Percentiles rank a stretch among this genome's conserved stretches.
Conservation (phyloP, 306 rosid genomes). For the Pyrus communis region DNA sequence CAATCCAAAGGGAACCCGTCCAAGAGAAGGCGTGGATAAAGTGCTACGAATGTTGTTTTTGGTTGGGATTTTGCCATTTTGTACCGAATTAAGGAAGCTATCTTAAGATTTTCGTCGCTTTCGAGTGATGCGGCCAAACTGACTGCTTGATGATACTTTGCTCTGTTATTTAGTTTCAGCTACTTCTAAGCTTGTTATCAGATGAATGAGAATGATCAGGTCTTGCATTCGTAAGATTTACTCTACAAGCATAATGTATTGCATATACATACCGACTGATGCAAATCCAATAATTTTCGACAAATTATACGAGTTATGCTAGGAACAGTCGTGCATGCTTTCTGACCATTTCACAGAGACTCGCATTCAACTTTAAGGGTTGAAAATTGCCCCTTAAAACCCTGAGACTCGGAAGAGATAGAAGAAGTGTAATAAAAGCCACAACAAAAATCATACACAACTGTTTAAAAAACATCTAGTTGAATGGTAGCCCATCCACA, state of each 20-base stretch:
- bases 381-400: not conserved
- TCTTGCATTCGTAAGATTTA: not conserved
- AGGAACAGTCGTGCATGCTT: not conserved
- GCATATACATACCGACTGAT: too few species aligned
- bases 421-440: not conserved
- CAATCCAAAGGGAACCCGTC: conserved; percentile 20
- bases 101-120: not conserved
- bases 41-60: conserved; percentile 1
- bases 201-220: not conserved
- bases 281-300: too few species aligned
- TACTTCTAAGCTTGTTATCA: not conserved
- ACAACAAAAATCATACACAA: not conserved
- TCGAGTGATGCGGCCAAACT: not conserved
- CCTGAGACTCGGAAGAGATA: not conserved
- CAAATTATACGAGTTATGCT: not conserved
- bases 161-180: not conserved
- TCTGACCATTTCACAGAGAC: too few species aligned
- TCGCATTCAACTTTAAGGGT: too few species aligned
- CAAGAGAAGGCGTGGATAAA: conserved; percentile 43
- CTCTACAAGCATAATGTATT: too few species aligned
- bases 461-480: not conserved
- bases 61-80: not conserved
- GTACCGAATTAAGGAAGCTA: not conserved
- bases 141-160: not conserved
- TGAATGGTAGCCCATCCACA: not conserved